Percentiles rank a stretch among this genome's conserved stretches.
Conservation (phyloP, 192 early-diverging fungal genomes). For the Umbelopsis sp. region DNA sequence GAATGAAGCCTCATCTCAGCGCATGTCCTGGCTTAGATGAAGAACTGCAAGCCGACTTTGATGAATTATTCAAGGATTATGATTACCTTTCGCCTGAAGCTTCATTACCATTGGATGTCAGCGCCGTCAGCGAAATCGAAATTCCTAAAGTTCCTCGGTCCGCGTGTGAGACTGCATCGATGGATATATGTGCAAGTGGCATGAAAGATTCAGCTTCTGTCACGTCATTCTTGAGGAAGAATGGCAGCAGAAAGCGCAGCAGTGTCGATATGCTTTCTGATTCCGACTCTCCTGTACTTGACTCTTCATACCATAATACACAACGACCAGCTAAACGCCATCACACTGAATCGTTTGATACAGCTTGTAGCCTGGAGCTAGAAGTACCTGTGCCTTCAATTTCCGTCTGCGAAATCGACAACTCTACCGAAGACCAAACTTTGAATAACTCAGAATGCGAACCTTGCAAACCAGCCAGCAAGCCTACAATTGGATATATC, state of each 20-base stretch:
- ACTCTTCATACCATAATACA: conserved; percentile 8
- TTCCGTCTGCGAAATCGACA: neutral
- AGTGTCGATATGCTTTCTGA: conserved; percentile 42
- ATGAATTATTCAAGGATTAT: conserved; percentile 9
- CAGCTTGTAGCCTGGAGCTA: conserved; percentile 4
- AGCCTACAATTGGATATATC: too few relatives aligned
- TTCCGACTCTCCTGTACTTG: conserved; percentile 23
- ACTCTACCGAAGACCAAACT: neutral
- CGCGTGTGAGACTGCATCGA: neutral
- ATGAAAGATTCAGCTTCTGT: conserved; percentile 13
- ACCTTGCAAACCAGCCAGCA: too few relatives aligned
- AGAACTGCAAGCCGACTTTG: neutral
- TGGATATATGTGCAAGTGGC: neutral
- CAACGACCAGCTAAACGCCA: conserved; percentile 14
- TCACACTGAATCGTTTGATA: conserved; percentile 9
- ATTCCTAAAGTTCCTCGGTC: neutral
- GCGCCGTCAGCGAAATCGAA: neutral
- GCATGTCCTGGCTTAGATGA: conserved; percentile 23
- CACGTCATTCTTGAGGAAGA: conserved; percentile 10
- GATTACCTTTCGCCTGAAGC: neutral
- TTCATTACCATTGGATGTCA: neutral
- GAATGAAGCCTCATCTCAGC: conserved; percentile 48
- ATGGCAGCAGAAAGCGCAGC: conserved; percentile 27
- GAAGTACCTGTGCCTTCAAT: neutral
- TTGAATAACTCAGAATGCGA: too few relatives aligned